A percentile compares a stretch with the other conserved stretches of the same genome.
Evolutionary conservation across 2,329 filamentous ascomycete species (phyloP).

Genomic region (Fusarium luffae): DNA sequence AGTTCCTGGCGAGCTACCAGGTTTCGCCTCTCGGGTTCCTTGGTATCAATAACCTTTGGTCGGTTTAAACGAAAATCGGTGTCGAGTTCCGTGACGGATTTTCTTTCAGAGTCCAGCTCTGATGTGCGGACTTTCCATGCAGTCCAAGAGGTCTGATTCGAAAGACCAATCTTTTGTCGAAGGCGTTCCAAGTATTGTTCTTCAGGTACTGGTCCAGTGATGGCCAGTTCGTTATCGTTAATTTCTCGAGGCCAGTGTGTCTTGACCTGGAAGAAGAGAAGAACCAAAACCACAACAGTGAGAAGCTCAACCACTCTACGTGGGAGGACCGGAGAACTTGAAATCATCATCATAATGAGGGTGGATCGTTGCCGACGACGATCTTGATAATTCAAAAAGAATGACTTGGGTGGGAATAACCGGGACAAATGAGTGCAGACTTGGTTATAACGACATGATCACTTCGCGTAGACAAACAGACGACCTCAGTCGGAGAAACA

Average conservation of each 20-base stretch:
- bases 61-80: slow-evolving; percentile 48
- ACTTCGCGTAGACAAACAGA: slow-evolving; percentile 13
- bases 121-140: slow-evolving; percentile 49
- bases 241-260: slow-evolving; percentile 19
- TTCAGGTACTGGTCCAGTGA: slow-evolving; percentile 43
- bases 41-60: slow-evolving; percentile 45
- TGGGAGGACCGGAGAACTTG: slow-evolving; percentile 38
- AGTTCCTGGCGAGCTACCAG: slow-evolving; percentile 48
- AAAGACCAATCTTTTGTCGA: slow-evolving; percentile 44
- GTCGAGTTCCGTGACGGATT: slow-evolving; percentile 47
- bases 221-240: slow-evolving; percentile 20
- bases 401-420: slow-evolving; percentile 43
- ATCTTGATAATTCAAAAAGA: slow-evolving; percentile 30
- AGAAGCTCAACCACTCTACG: slow-evolving; percentile 42
- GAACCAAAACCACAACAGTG: slow-evolving; percentile 41
- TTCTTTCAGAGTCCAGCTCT: slow-evolving; percentile 44
- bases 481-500: neutral
- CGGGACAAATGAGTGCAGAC: slow-evolving; percentile 21
- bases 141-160: slow-evolving; percentile 50
- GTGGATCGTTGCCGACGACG: slow-evolving; percentile 13
- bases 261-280: slow-evolving; percentile 42
- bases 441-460: slow-evolving; percentile 38
- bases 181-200: slow-evolving; percentile 50
- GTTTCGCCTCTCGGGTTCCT: slow-evolving; percentile 39
- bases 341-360: slow-evolving; percentile 44